Evolutionary conservation across 345 rosid species (phyloP), one percentile per base, ranked within the genome.

Genomic region (Mangifera indica): DNA sequence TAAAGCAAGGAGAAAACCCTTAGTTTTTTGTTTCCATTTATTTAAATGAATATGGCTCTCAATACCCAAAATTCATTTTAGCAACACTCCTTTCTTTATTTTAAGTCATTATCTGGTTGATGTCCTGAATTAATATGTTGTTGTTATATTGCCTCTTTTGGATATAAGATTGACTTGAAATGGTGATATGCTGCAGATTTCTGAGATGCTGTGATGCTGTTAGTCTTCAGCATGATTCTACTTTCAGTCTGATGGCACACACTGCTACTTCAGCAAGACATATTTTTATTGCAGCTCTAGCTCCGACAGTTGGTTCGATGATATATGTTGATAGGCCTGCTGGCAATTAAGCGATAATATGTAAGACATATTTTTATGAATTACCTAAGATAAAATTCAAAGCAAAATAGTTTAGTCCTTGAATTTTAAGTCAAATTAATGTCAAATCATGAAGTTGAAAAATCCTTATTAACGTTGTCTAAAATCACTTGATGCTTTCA

Each of bases 131-230:
- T 3, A 25, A 37, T 48, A 13, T 11, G 51, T 20, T 24, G 10
- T 68, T 24, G 4, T 10, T 42, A 34, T 8, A 29, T 62, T 29
- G 24, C 66, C 57, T 18, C 3, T 17, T 29, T 10, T 46, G 21
- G 62, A 55, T 57, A 13, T 76, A 26, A 37, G 24, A 49, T 63
- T 74, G 67, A 72, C 75, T 59, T 71, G 15, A 14, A 37, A 52
- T 59, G 25, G 70, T 45, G 45, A 57, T 13, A 2, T 74, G 46
- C 63, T 87, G 87, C 95, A 92, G 97, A 87, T 94, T 76, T 90
- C 87, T 25, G 98, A 94, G 83, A 87, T 94, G 49, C 78, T 94
- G 71, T 94, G 88, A 87, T 65, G 70, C 60, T 26, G 51, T 32
- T 42, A 45, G 49, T 54, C 71, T 32, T 46, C 72, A 58, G 75